Percentiles rank a stretch among this genome's conserved stretches.
Evolutionary conservation across 345 rosid genomes (phyloP).

Genomic region (thale cress (Arabidopsis thaliana)): TAIR10.1 NC_003076.8:4363001-4363500

Average conservation of each 20-base stretch:
- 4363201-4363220: not conserved
- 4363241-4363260: not conserved
- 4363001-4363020: constrained; percentile 86
- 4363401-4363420: constrained; percentile 27
- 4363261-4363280: constrained; percentile 11
- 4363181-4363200: not conserved
- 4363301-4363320: constrained; percentile 35
- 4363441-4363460: constrained; percentile 10
- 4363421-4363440: constrained; percentile 22
- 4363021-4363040: constrained; percentile 92
- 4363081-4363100: constrained; percentile 92
- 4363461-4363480: not conserved
- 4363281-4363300: constrained; percentile 22
- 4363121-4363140: constrained; percentile 32
- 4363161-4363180: not conserved
- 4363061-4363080: constrained; percentile 72
- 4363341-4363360: constrained; percentile 82
- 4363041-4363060: constrained; percentile 92
- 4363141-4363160: constrained; percentile 6
- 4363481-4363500: not conserved
- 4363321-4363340: constrained; percentile 94
- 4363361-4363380: constrained; percentile 78
- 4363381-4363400: constrained; percentile 67
- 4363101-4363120: constrained; percentile 68
- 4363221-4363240: not conserved